These are phyloP conservation scores for Mrakia frigida DNA, from an alignment of 768 basidiomycete genomes.

Conservation along the genomic window DNA sequence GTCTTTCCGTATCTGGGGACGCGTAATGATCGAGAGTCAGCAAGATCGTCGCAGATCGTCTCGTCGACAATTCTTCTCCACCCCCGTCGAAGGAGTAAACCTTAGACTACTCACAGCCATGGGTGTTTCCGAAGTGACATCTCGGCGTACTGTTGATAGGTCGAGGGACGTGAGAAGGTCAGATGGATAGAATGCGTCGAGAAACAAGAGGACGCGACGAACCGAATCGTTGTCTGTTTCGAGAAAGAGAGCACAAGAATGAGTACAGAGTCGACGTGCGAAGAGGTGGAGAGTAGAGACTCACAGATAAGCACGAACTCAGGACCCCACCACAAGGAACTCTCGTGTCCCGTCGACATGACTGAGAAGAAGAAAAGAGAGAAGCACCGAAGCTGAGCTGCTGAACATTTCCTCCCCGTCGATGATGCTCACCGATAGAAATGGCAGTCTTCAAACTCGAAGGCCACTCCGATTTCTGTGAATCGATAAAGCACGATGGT, in stretches of 20 bases:
- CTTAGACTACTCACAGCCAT: neutral
- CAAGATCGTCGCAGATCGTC: too few species aligned
- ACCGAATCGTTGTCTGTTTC: neutral
- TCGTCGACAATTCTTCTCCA: too few species aligned
- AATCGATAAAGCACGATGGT: too few species aligned
- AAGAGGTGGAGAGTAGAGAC: neutral
- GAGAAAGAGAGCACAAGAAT: neutral
- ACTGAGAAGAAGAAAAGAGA: neutral
- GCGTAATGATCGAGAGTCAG: neutral
- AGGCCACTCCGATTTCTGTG: conserved; percentile 14
- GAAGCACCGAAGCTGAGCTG: neutral
- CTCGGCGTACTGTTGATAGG: neutral
- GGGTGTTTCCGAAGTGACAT: conserved; percentile 12
- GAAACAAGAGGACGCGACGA: neutral
- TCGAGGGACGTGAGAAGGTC: neutral
- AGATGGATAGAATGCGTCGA: neutral
- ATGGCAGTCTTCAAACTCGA: conserved; percentile 17
- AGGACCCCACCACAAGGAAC: conserved; percentile 21
- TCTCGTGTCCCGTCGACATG: neutral
- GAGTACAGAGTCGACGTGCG: neutral
- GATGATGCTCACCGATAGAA: conserved; percentile 4
- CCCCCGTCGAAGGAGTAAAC: too few species aligned
- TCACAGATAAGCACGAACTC: conserved; percentile 14
- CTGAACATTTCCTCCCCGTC: neutral
- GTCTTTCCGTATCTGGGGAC: neutral